Base-by-base conservation (phyloP, 139 green algal species). In the Chlamydomonas sp. region DNA sequence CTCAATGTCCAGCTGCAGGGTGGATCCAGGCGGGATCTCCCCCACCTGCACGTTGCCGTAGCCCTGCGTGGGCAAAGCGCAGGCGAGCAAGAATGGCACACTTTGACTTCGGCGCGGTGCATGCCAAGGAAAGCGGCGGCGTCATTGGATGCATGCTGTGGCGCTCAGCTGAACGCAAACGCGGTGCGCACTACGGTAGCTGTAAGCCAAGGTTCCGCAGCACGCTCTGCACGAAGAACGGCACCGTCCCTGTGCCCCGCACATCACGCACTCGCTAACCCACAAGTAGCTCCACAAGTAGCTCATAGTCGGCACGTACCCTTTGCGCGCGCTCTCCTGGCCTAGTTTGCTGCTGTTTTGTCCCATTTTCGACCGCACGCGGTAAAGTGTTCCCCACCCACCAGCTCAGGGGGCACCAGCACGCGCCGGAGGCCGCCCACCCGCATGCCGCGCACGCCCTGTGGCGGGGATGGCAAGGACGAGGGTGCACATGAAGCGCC, bases 371-470 rank as follows among this genome's bases (percentile, higher is more conserved):
- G 60, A 18, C 15, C 62, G 64, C 14, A 20, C 16, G 77, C 10
- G 10, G 59, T 58, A 12, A 31, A 8, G n/a, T 15, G 6, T n/a
- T 17, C 63, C 66, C 20, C 72, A 72, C 89, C 82, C 72, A 95
- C 93, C 84, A 97, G 93, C 5, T 97, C 85, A 8, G 96, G 95
- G 3, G 96, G 96, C 73, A 99, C 93, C 3, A 98, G 88, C 18
- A 97, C 84, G 78, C 93, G 92, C 12, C 97, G 93, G 6, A 95
- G 86, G 4, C 94, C 95, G 6, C 96, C 96, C 9, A 98, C 90
- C 9, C 91, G 89, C 96, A 99, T 99, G 64, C 97, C 97, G 0
- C 95, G 86, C 76, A 98, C 93, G 0, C 96, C 96, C 89, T 94
- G 91, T 67, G 59, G 17, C 1, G 60, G 61, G 18, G 61, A 31